Percentiles rank a stretch among this genome's conserved stretches.
phyloP scores from a whole-genome alignment of 768 basidiomycete species.

The Tephrocybe rancida region DNA sequence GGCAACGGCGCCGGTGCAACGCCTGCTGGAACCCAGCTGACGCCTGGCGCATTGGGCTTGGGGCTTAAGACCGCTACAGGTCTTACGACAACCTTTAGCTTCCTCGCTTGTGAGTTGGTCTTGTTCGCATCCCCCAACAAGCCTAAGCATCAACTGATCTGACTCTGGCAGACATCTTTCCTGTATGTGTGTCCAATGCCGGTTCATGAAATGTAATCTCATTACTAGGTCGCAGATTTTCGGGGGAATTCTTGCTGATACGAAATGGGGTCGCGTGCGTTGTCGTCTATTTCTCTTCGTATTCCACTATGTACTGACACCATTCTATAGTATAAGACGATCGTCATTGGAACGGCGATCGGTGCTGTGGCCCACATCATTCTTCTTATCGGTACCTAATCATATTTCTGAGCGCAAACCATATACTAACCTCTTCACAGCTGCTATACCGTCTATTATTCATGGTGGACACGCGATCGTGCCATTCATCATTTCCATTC shows the following conservation, averaged over 20 bases:
- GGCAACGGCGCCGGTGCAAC: conserved; percentile 30
- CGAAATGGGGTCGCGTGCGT: conserved; percentile 35
- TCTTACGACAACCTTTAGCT: conserved; percentile 26
- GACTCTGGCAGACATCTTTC: conserved; percentile 5
- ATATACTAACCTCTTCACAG: background rate
- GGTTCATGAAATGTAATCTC: background rate
- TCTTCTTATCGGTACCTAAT: conserved; percentile 13
- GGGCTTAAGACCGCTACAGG: conserved; percentile 27
- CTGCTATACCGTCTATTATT: conserved; percentile 14
- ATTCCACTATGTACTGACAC: background rate
- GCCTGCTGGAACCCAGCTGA: conserved; percentile 23
- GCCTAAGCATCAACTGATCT: background rate
- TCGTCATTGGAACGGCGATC: conserved; percentile 29
- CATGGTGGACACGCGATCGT: conserved; percentile 17
- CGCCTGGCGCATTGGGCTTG: conserved; percentile 27
- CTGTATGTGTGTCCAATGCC: conserved; percentile 2
- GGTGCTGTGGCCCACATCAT: conserved; percentile 24
- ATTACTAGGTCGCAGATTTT: conserved; percentile 23
- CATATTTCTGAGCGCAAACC: background rate
- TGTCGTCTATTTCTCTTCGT: background rate
- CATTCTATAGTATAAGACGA: conserved; percentile 33
- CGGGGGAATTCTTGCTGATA: conserved; percentile 41
- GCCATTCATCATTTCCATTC: conserved; percentile 14
- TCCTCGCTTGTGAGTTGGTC: conserved; percentile 23
- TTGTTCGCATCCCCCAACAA: background rate